Evolutionary conservation across 768 basidiomycete genomes (phyloP), one percentile per base, ranked within the genome.

Genomic region (Saitozyma sp.): DNA sequence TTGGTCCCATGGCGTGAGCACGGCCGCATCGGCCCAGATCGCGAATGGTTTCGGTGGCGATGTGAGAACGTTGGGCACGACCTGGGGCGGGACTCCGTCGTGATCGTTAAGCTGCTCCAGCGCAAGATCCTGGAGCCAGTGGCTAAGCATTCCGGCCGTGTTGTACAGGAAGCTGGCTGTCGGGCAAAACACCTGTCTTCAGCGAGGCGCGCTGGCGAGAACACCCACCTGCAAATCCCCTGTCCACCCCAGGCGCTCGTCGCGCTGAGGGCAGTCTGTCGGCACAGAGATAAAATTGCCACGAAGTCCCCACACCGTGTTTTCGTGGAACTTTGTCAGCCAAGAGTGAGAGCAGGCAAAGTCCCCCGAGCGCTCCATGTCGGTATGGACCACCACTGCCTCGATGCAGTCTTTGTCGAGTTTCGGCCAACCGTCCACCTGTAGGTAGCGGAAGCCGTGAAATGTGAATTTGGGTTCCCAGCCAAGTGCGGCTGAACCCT

Each of bases 251-350:
- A 73, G 58, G 39, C 56, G 53, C 53, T 74, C 72, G 50, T 74
- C 70, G 3, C 72, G 67, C 57, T 74, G 72, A 14, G 72, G 72
- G 50, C 72, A 74, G 57, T 74, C 72, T 39, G 72, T 74, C 6
- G 72, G 72, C 0, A 74, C 52, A n/a, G 41, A 43, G 6, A 71
- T 40, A 46, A 65, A 67, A 51, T 71, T 71, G n/a, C 69, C 69
- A 10, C 61, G 39, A 54, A 65, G 42, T 10, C 69, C 61, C 69
- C 69, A 71, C 1, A 60, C 63, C 11, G 68, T 65, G 58, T 71
- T 71, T 10, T 60, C 11, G 40, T 67, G 66, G 9, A 71, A 53
- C 52, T 65, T 48, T 54, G 65, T 71, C 60, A 71, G 41, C 54
- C 65, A 37, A 10, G 59, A 11, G 50, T 68, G 66, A 9, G 60